Percentiles rank a stretch among this genome's conserved stretches.
phyloP scores from a whole-genome alignment of 148 eudicot species.

The Amaranthus hypochondriacus region DNA sequence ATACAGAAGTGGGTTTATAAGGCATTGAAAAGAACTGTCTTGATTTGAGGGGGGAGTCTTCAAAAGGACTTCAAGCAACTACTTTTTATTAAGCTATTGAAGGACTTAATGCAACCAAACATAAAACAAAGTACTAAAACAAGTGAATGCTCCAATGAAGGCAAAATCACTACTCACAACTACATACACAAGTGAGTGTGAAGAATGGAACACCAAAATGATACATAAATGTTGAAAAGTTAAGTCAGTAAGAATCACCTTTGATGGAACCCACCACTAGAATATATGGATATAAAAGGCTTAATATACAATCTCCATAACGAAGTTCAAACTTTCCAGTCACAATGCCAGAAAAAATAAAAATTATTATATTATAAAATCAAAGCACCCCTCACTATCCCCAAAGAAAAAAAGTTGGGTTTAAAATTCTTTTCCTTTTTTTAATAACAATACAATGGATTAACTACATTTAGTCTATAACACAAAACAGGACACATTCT shows the following conservation, averaged over 20 bases:
- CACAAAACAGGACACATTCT: not conserved
- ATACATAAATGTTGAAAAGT: not conserved
- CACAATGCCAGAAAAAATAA: not conserved
- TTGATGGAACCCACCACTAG: conserved; percentile 15
- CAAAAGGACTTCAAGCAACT: not conserved
- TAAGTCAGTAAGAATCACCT: not conserved
- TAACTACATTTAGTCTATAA: not conserved
- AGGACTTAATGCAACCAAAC: not conserved
- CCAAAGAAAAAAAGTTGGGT: not conserved
- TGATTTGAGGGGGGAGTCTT: not conserved
- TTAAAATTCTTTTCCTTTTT: not conserved
- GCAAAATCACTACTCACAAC: not conserved
- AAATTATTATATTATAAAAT: not conserved
- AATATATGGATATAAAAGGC: not conserved
- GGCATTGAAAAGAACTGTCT: not conserved
- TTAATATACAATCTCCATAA: not conserved
- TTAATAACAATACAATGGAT: too few relatives aligned
- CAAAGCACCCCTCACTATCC: not conserved
- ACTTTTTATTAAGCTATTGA: not conserved
- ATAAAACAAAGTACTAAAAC: not conserved
- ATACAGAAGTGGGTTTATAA: not conserved
- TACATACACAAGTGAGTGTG: not conserved
- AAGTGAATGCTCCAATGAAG: not conserved
- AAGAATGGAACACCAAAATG: not conserved
- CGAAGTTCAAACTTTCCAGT: not conserved